Evolutionary conservation across 148 eudicot species (phyloP).

Genomic region (Heliosperma pusillum): DNA sequence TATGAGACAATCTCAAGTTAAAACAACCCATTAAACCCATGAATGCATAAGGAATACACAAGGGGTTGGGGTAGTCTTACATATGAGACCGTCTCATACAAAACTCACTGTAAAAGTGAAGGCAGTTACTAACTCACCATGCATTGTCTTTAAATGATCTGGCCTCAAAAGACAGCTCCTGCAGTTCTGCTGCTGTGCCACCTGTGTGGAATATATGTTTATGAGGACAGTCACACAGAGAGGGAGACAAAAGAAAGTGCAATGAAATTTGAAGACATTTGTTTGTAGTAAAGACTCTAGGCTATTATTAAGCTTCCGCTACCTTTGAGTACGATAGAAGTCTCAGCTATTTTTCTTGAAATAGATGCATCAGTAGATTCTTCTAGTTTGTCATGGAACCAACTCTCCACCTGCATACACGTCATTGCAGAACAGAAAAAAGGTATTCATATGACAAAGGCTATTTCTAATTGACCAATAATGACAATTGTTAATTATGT

Average conservation of each 20-base stretch:
- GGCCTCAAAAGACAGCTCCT: conserved; percentile 78
- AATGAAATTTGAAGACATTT: neutral
- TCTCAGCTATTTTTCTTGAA: conserved; percentile 22
- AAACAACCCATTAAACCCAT: neutral
- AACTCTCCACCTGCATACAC: conserved; percentile 55
- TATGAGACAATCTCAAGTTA: no score
- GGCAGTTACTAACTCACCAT: conserved; percentile 50
- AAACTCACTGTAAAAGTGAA: neutral
- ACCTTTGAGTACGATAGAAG: conserved; percentile 43
- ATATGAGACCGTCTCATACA: neutral
- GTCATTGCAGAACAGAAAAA: neutral
- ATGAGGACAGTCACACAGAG: conserved; percentile 5
- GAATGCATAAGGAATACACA: neutral
- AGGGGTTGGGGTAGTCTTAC: neutral
- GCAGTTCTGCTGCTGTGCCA: conserved; percentile 54
- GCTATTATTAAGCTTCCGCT: conserved; percentile 12
- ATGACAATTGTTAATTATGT: no score
- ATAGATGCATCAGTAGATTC: conserved; percentile 22
- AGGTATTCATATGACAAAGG: conserved; percentile 2
- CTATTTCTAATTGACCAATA: no score
- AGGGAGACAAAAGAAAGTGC: neutral
- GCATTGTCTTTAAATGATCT: conserved; percentile 68
- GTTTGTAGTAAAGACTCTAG: neutral
- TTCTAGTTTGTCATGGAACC: conserved; percentile 62
- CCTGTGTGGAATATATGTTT: conserved; percentile 31